A percentile compares a stretch with the other conserved stretches of the same genome.
These are phyloP conservation scores for Daedaleopsis nitida DNA, from an alignment of 768 basidiomycete genomes.

Conservation along the genomic window DNA sequence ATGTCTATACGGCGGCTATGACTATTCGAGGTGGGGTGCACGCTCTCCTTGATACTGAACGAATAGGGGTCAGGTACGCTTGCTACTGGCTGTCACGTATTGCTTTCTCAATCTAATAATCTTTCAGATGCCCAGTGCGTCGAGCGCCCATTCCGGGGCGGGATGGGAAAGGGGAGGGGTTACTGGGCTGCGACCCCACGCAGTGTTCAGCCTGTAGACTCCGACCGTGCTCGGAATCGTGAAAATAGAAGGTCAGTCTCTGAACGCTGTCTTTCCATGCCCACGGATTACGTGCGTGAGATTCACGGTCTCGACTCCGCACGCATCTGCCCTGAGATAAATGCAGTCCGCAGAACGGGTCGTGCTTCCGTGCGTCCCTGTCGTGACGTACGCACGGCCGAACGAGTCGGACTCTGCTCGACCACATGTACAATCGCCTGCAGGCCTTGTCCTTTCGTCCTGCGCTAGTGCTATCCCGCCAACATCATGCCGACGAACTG, in stretches of 20 bases:
- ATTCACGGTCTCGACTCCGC: background rate
- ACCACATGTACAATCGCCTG: background rate
- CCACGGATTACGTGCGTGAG: background rate
- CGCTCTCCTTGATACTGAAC: constrained; percentile 23
- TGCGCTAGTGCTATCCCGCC: background rate
- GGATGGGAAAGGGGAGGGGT: constrained; percentile 34
- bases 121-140: constrained; percentile 31
- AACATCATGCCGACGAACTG: background rate
- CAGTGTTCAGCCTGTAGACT: constrained; percentile 21
- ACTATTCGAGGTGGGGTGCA: constrained; percentile 44
- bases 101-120: background rate
- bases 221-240: background rate
- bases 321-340: background rate
- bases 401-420: background rate
- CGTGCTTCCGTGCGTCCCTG: background rate
- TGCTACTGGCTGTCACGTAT: background rate
- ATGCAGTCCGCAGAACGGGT: background rate
- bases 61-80: constrained; percentile 24
- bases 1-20: constrained; percentile 74
- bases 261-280: background rate
- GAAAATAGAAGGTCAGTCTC: background rate
- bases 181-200: constrained; percentile 27
- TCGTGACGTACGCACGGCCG: background rate
- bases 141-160: constrained; percentile 30
- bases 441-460: background rate